phyloP scores from a whole-genome alignment of 257 asterid genomes.

The Ophiorrhiza pumila region DNA sequence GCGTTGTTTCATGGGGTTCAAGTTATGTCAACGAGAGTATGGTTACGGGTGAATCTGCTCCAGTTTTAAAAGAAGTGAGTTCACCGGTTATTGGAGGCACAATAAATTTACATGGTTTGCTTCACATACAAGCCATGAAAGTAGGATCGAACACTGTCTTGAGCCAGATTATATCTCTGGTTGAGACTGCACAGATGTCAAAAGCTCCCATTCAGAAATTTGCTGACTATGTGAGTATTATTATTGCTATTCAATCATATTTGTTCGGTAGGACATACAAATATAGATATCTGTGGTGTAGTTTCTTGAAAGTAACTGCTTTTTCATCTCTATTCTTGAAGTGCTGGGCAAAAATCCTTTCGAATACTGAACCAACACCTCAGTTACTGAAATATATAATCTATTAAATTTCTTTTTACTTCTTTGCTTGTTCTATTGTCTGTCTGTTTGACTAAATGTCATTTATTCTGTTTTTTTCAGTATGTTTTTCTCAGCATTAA shows the following conservation, averaged over 20 bases:
- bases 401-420: neutral
- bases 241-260: neutral
- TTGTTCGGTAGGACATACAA: neutral
- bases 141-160: slow-evolving; percentile 92
- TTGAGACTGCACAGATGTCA: slow-evolving; percentile 99
- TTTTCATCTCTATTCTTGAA: neutral
- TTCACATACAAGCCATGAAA: slow-evolving; percentile 78
- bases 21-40: slow-evolving; percentile 94
- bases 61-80: slow-evolving; percentile 64
- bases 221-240: slow-evolving; percentile 81
- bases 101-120: slow-evolving; percentile 85
- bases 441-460: neutral
- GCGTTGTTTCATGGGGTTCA: slow-evolving; percentile 91
- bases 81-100: slow-evolving; percentile 88
- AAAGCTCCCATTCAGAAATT: slow-evolving; percentile 99
- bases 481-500: neutral
- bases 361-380: neutral
- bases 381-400: neutral
- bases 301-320: neutral
- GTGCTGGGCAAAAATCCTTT: neutral
- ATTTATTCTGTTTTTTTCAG: neutral
- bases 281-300: neutral
- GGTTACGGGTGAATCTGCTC: slow-evolving; percentile 97
- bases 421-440: neutral
- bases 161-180: slow-evolving; percentile 96